Conservation (phyloP, 1,284 basidiomycete species). For the Microbotryomycetes sp. region DNA sequence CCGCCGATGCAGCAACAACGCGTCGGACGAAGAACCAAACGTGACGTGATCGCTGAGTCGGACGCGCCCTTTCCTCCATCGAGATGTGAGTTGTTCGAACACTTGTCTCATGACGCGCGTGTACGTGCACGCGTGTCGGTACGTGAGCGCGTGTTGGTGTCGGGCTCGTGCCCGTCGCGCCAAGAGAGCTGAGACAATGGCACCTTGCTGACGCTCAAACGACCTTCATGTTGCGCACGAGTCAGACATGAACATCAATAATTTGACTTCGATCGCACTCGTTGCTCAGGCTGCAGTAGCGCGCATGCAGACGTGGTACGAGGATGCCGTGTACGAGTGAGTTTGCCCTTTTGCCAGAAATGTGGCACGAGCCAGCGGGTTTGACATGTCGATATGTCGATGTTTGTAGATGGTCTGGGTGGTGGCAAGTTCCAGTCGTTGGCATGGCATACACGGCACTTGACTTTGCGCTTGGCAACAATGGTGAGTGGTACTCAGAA, state of each 20-base stretch:
- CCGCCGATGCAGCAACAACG: neutral
- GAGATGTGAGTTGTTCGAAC: constrained; percentile 1
- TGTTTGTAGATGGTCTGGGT: constrained; percentile 18
- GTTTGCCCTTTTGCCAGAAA: neutral
- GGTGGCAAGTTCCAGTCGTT: constrained; percentile 29
- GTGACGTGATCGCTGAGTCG: constrained; percentile 3
- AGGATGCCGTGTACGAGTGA: constrained; percentile 24
- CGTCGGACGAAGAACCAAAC: neutral
- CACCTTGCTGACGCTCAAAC: no score
- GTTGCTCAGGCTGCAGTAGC: constrained; percentile 21
- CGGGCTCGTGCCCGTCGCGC: no score
- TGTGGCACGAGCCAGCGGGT: no score
- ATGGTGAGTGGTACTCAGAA: constrained; percentile 3
- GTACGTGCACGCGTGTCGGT: neutral
- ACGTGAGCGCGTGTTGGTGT: no score
- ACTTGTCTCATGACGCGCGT: neutral
- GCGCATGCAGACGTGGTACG: constrained; percentile 32
- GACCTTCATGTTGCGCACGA: no score
- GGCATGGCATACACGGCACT: constrained; percentile 29
- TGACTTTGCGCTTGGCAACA: constrained; percentile 26
- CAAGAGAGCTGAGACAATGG: no score
- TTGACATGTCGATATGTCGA: no score
- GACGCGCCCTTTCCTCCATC: constrained; percentile 11
- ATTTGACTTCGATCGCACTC: constrained; percentile 20
- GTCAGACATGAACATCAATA: constrained; percentile 27